These are phyloP conservation scores for Ustulina deusta DNA, from an alignment of 2,329 filamentous ascomycete genomes.

Conservation along the genomic window DNA sequence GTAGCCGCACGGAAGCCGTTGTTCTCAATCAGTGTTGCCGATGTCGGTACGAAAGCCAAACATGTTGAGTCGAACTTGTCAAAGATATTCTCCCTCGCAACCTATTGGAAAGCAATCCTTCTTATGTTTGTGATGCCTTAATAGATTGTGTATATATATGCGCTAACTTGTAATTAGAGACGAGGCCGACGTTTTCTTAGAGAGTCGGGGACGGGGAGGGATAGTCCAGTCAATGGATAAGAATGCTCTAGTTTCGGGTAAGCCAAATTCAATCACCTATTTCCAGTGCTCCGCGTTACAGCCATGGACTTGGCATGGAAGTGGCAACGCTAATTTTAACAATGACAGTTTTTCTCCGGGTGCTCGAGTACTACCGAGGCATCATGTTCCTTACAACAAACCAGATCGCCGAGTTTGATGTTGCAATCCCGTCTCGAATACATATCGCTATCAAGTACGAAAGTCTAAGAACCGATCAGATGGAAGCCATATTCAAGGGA, in stretches of 20 bases:
- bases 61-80: slow-evolving; percentile 14
- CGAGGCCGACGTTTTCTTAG: slow-evolving; percentile 27
- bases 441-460: slow-evolving; percentile 23
- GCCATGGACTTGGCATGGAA: no score
- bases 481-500: slow-evolving; percentile 10
- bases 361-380: slow-evolving; percentile 20
- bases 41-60: slow-evolving; percentile 22
- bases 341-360: slow-evolving; percentile 16
- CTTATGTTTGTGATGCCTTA: slow-evolving; percentile 4
- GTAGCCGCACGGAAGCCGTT: slow-evolving; percentile 8
- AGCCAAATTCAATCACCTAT: neutral
- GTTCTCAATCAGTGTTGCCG: slow-evolving; percentile 16
- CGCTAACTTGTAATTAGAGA: slow-evolving; percentile 11
- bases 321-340: slow-evolving; percentile 4
- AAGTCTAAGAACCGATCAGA: slow-evolving; percentile 1
- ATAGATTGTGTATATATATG: neutral
- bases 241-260: slow-evolving; percentile 20
- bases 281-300: no score
- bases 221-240: slow-evolving; percentile 23
- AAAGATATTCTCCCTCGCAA: slow-evolving; percentile 12
- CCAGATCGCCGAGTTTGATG: slow-evolving; percentile 19
- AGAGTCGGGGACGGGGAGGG: slow-evolving; percentile 12
- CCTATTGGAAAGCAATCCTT: slow-evolving; percentile 17
- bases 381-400: slow-evolving; percentile 20
- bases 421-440: slow-evolving; percentile 15